Percentiles rank a stretch among this genome's conserved stretches.
These are phyloP conservation scores for Dryadomyces quercivorus DNA, from an alignment of 2,329 filamentous ascomycete genomes.

Conservation along the genomic window DNA sequence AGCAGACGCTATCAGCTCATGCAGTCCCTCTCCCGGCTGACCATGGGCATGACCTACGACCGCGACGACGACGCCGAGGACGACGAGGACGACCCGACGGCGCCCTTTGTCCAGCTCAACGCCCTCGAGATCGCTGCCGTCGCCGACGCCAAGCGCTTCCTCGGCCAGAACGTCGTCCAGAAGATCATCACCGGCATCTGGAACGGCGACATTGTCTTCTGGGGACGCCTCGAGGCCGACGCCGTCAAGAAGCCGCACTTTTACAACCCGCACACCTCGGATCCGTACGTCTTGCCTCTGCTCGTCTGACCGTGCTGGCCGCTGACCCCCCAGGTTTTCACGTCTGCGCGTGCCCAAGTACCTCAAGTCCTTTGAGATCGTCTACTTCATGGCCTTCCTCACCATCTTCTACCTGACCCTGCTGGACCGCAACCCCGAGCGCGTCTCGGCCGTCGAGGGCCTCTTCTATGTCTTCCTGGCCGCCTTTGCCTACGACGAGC, in stretches of 20 bases:
- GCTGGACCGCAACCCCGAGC: constrained; percentile 54
- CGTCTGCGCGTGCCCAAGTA: constrained; percentile 70
- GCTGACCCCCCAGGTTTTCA: constrained; percentile 64
- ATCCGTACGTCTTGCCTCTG: constrained; percentile 35
- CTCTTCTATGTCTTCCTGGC: constrained; percentile 76
- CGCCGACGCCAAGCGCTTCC: constrained; percentile 70
- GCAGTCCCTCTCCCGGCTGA: constrained; percentile 43
- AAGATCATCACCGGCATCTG: constrained; percentile 76
- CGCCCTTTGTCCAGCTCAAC: constrained; percentile 67
- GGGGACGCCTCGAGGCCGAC: constrained; percentile 63
- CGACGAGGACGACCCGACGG: constrained; percentile 46
- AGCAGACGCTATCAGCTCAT: constrained; percentile 36
- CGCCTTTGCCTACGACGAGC: constrained; percentile 77
- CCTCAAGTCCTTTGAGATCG: constrained; percentile 70
- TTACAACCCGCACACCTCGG: constrained; percentile 55
- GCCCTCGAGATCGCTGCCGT: constrained; percentile 79
- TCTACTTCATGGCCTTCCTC: constrained; percentile 69
- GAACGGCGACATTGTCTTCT: constrained; percentile 79
- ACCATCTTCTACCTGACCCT: constrained; percentile 79
- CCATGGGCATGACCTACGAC: constrained; percentile 33
- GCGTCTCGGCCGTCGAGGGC: constrained; percentile 57
- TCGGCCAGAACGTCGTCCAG: constrained; percentile 69
- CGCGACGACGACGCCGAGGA: constrained; percentile 32
- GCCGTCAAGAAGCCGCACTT: constrained; percentile 64
- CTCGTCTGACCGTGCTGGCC: background rate